phyloP scores from a whole-genome alignment of 805 yeast species.

The Lipomyces orientalis region DNA sequence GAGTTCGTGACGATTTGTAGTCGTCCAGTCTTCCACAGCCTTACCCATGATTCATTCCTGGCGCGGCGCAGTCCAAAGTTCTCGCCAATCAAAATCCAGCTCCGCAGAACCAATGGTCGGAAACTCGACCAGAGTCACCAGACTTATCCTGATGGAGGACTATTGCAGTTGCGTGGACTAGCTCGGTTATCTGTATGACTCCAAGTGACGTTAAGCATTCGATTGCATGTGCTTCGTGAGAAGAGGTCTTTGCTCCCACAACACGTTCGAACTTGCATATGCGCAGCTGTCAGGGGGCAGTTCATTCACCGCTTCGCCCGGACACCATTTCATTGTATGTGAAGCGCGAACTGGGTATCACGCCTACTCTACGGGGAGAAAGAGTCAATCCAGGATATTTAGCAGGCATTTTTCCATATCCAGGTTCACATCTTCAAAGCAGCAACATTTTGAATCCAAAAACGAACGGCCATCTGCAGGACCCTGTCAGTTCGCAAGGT shows the following conservation, averaged over 20 bases:
- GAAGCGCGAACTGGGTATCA: neutral
- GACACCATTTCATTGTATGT: neutral
- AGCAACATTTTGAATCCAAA: neutral
- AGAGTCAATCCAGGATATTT: neutral
- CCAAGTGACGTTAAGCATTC: neutral
- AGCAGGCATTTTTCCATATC: neutral
- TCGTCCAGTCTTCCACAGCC: too few species aligned
- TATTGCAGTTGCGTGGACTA: neutral
- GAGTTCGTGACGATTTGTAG: too few species aligned
- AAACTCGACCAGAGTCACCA: neutral
- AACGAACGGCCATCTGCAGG: neutral
- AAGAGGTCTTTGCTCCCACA: neutral
- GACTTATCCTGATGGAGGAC: neutral
- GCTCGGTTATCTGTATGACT: neutral
- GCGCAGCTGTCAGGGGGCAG: neutral
- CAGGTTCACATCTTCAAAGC: neutral
- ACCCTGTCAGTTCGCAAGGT: neutral
- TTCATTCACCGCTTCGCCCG: neutral
- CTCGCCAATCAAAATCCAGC: too few species aligned
- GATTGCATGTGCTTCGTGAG: neutral
- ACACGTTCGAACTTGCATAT: neutral
- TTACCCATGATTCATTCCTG: too few species aligned
- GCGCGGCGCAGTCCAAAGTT: too few species aligned
- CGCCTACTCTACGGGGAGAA: neutral
- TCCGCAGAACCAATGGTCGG: neutral